Evolutionary conservation across 1,139 yeast species (phyloP), one percentile per base, ranked within the genome.

Genomic region (Kluyveromyces marxianus): DNA sequence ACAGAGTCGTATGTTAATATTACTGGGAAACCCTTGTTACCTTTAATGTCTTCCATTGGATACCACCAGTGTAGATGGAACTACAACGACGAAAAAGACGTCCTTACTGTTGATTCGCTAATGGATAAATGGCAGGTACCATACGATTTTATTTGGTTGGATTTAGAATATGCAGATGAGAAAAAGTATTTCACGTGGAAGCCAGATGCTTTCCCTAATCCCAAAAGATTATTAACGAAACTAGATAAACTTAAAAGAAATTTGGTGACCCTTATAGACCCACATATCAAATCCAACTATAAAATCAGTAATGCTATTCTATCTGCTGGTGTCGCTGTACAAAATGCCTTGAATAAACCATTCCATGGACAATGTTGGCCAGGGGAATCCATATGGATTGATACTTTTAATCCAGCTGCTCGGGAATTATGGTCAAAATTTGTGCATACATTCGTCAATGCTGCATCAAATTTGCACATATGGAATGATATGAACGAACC

Each of bases 401-500:
- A 92, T 57, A 74, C 96, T 0, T 67, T 88, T 50, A 77, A 82
- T 57, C 89, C 94, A 1, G 61, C 68, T 2, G 76, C 87, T 1
- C 76, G 71, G 46, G 59, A 60, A 5, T 74, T 74, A 53, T 92
- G 97, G 97, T 64, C 66, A 41, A 52, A 59, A 3, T 66, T 74
- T 49, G 77, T 73, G 53, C 58, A 54, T 8, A 66, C 67, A 38
- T 77, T 84, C 48, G 71, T 81, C 52, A 80, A 82, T 0, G 69
- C 73, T 33, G 70, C 79, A 27, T 51, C 52, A 31, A 92, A 92
- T 58, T 63, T 89, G 45, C 84, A 83, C 58, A 69, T 94, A 30
- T 92, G 99, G 99, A 94, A 92, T 64, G 98, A 94, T 64, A 92
- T 92, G 99, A 88, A 86, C 66, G 99, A 92, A 66, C 97, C 97